phyloP scores from a whole-genome alignment of 257 asterid genomes.

The Solanum raphanifolium region DNA sequence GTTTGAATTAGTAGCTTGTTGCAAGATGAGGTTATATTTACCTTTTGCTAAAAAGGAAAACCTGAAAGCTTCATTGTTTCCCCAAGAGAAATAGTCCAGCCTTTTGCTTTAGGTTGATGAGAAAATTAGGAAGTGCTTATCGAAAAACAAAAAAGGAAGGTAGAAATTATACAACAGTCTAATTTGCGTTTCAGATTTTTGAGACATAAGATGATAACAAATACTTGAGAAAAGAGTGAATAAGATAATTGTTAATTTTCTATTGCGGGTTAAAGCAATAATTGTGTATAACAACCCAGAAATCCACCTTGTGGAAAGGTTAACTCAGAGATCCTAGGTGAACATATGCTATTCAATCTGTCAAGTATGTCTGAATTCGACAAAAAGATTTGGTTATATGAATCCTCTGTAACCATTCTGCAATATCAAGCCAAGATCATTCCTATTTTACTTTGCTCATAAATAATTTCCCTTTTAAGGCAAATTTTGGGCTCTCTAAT shows the following conservation, averaged over 20 bases:
- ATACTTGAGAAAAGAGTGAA: not conserved
- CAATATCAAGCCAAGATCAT: not conserved
- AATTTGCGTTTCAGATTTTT: not conserved
- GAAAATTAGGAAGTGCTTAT: not conserved
- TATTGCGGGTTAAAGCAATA: not conserved
- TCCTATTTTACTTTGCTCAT: not conserved
- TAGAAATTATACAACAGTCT: not conserved
- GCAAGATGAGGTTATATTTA: not conserved
- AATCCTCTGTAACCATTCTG: not conserved
- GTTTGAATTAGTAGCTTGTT: not conserved
- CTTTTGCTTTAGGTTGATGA: not conserved
- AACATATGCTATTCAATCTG: not conserved
- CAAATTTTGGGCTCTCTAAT: not conserved
- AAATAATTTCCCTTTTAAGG: not conserved
- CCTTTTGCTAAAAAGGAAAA: not conserved
- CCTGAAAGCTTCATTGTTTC: not conserved
- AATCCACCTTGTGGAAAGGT: not conserved
- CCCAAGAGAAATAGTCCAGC: not conserved
- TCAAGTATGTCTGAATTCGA: not conserved
- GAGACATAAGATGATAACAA: not conserved
- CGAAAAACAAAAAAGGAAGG: not conserved
- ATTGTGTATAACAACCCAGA: not conserved
- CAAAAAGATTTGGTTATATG: not conserved
- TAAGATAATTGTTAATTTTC: not conserved
- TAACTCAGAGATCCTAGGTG: not conserved